Percentiles rank a stretch among this genome's conserved stretches.
Conservation (phyloP, 495 filamentous ascomycete species). For the Tuber microsphaerosporum region DNA sequence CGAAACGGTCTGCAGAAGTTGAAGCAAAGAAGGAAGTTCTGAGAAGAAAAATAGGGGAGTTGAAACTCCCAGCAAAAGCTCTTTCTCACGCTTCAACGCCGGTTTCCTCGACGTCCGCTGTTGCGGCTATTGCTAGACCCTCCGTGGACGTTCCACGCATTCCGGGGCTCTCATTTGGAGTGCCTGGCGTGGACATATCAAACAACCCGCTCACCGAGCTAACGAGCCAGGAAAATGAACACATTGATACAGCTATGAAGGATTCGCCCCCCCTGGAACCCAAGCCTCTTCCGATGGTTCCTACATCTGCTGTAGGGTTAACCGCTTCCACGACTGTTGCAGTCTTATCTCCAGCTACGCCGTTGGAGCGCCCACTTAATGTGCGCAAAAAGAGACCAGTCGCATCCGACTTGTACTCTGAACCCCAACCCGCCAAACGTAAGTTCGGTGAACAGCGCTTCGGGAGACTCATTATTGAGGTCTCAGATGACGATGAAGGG, state of each 20-base stretch:
- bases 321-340: conserved; percentile 3
- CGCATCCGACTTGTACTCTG: conserved; percentile 68
- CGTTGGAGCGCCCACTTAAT: conserved; percentile 25
- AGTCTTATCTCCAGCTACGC: conserved; percentile 18
- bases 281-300: background rate
- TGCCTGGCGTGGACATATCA: conserved; percentile 22
- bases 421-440: conserved; percentile 52
- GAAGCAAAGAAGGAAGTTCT: conserved; percentile 54
- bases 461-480: conserved; percentile 62
- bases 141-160: conserved; percentile 25
- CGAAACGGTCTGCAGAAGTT: conserved; percentile 36
- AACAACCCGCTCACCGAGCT: conserved; percentile 16
- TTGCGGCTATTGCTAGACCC: conserved; percentile 28
- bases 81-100: conserved; percentile 33
- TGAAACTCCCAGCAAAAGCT: conserved; percentile 37
- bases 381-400: conserved; percentile 60
- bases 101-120: conserved; percentile 36
- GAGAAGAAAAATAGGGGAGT: conserved; percentile 43
- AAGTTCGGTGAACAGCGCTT: conserved; percentile 49
- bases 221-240: conserved; percentile 6
- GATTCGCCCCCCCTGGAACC: conserved; percentile 26
- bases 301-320: background rate
- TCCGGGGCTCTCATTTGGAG: conserved; percentile 36
- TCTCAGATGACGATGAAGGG: conserved; percentile 53
- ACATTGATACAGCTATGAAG: conserved; percentile 38